Conservation (phyloP, 345 rosid species). For the Crucihimalaya himalaica region DNA sequence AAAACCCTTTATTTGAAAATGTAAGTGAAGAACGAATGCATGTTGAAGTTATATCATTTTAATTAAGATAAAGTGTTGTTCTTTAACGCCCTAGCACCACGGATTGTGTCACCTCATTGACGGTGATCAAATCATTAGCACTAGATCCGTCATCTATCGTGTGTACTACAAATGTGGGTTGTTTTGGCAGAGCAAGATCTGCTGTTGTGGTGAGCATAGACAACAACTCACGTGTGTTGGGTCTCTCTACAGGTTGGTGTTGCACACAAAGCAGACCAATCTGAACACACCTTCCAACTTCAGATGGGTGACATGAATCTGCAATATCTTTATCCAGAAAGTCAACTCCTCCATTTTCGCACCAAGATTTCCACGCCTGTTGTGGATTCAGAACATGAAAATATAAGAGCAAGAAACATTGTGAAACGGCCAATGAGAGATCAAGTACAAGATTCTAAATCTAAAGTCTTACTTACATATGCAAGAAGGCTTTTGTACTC, state of each 20-base stretch:
- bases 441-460: not conserved
- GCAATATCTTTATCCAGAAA: slow-evolving; percentile 14
- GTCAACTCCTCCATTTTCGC: slow-evolving; percentile 10
- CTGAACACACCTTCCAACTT: slow-evolving; percentile 31
- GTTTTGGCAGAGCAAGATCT: slow-evolving; percentile 24
- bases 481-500: slow-evolving; percentile 22
- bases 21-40: too few relatives aligned
- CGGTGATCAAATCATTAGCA: not conserved
- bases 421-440: not conserved
- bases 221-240: slow-evolving; percentile 19
- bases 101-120: slow-evolving; percentile 19
- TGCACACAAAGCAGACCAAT: slow-evolving; percentile 35
- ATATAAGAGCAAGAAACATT: not conserved
- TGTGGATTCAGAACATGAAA: not conserved
- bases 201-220: slow-evolving; percentile 29
- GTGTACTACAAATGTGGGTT: slow-evolving; percentile 6
- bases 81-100: slow-evolving; percentile 15
- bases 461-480: slow-evolving; percentile 22
- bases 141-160: not conserved
- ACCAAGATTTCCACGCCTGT: slow-evolving; percentile 35
- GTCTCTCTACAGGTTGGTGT: slow-evolving; percentile 22
- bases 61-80: not conserved
- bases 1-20: too few relatives aligned
- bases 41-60: too few relatives aligned
- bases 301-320: not conserved